Evolutionary conservation across 331 rosid genomes (phyloP), one percentile per base, ranked within the genome.

Genomic region (Stylosanthes scabra): DNA sequence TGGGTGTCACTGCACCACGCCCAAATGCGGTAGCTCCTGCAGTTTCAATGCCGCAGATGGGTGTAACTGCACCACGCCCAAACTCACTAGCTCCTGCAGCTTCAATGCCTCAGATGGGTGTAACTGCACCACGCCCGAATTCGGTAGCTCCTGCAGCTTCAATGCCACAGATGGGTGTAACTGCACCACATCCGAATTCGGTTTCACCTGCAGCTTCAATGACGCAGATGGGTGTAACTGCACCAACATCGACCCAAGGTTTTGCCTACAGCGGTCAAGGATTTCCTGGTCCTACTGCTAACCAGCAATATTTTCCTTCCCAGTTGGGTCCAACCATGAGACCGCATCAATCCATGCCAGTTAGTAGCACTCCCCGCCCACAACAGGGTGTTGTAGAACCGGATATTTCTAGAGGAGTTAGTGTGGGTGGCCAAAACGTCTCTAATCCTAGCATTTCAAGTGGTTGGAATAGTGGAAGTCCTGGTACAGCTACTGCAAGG

Each of bases 181-280:
- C 25, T 20, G 25, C 25, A 1, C 25, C 25, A 20, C 37, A 31
- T 31, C 37, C 37, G 0, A 31, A 31, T 31, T 31, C 37, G 4
- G 5, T 31, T 31, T 31, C 37, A 5, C 37, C 37, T 31, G 37
- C 37, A 31, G 37, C 37, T 31, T 31, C 37, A 31, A 31, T 31
- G 37, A 31, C 37, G 37, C 25, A 20, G 25, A 31, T 31, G 84
- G 86, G 88, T 75, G 70, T 74, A 5, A 42, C 77, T 14, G 85
- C 84, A 28, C 86, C 88, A 1, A 42, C 81, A 10, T 65, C 86
- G 3, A 78, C 90, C 74, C 98, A 91, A 82, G 73, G 80, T 81
- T 80, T 82, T 80, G 82, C 88, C 44, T 89, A 85, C 55, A 76
- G 97, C 59, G 93, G 87, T 49, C 96, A 77, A 12, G 94, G 92